A percentile compares a stretch with the other conserved stretches of the same genome.
These are phyloP conservation scores for Annulohypoxylon maeteangense DNA, from an alignment of 495 filamentous ascomycete genomes.

Conservation along the genomic window DNA sequence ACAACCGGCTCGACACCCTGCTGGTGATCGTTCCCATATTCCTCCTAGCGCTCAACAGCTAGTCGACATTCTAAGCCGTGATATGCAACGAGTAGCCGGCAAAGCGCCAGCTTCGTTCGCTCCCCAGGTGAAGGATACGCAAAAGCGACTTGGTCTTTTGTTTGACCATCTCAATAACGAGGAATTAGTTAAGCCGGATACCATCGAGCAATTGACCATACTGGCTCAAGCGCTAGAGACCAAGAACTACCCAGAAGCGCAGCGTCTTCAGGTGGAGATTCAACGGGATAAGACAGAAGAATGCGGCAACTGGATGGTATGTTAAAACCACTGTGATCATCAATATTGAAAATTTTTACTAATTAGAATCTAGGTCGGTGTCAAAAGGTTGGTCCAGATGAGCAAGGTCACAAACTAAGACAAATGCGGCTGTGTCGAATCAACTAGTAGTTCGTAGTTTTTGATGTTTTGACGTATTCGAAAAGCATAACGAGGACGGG, in stretches of 20 bases:
- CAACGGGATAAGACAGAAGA: constrained; percentile 84
- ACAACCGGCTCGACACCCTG: constrained; percentile 72
- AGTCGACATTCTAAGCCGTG: constrained; percentile 80
- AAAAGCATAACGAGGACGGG: background rate
- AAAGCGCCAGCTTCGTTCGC: constrained; percentile 85
- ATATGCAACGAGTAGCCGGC: constrained; percentile 87
- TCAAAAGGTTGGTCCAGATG: constrained; percentile 93
- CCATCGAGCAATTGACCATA: constrained; percentile 70
- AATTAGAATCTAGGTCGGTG: constrained; percentile 72
- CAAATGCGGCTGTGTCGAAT: background rate
- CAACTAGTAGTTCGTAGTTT: background rate
- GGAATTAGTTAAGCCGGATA: constrained; percentile 85
- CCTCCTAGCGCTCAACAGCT: constrained; percentile 77
- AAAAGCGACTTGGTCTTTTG: constrained; percentile 87
- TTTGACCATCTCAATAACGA: constrained; percentile 98
- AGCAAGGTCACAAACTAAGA: constrained; percentile 72
- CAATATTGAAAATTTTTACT: constrained; percentile 32
- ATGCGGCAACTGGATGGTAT: constrained; percentile 96
- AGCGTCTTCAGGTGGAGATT: constrained; percentile 80
- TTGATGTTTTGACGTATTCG: constrained; percentile 8
- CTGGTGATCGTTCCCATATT: constrained; percentile 92
- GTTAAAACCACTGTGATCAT: constrained; percentile 47
- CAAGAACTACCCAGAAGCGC: constrained; percentile 80
- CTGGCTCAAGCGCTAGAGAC: constrained; percentile 73
- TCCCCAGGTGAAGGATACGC: constrained; percentile 88